Evolutionary conservation across 768 basidiomycete species (phyloP).

Genomic region (Xerocomus brunneocitrinus): DNA sequence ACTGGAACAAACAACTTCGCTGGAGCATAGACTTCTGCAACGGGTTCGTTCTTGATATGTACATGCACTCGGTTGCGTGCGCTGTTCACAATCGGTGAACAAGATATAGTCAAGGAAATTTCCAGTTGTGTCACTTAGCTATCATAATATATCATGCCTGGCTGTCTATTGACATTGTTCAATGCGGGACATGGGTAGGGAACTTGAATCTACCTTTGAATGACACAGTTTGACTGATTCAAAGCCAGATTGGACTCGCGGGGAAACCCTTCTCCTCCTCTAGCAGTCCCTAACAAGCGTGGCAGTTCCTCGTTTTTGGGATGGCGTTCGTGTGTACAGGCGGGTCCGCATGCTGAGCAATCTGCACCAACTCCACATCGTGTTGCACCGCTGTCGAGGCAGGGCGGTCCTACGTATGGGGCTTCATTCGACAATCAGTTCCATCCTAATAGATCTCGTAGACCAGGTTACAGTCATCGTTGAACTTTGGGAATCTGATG

Average conservation of each 20-base stretch:
- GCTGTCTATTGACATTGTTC: neutral
- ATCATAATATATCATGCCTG: conserved; percentile 1
- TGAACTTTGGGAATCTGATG: neutral
- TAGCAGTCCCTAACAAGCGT: no score
- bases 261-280: no score
- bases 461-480: neutral
- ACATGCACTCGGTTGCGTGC: neutral
- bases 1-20: neutral
- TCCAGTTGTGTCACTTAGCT: neutral
- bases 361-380: neutral
- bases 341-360: neutral
- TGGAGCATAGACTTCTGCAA: neutral
- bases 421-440: neutral
- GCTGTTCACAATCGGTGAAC: neutral
- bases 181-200: neutral
- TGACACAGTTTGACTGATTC: neutral
- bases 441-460: neutral
- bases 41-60: neutral
- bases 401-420: neutral
- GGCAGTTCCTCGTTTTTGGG: neutral
- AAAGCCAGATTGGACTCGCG: neutral
- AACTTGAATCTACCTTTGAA: neutral
- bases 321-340: neutral
- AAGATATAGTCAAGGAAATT: neutral
- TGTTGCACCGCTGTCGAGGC: neutral